Conservation (phyloP, 148 eudicot species). For the Pharnaceum exiguum region DNA sequence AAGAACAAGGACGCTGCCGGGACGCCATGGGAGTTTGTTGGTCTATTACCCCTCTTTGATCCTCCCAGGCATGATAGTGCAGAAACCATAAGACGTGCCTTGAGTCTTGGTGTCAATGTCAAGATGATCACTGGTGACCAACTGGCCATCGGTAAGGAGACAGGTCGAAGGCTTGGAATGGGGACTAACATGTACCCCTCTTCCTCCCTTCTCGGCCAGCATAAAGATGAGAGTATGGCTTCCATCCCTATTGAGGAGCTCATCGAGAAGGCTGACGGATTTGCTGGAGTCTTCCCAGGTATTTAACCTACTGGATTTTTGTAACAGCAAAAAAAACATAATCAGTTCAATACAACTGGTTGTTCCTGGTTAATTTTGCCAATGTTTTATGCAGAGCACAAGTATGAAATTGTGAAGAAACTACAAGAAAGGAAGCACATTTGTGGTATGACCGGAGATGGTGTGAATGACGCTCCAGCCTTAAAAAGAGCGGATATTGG, state of each 20-base stretch:
- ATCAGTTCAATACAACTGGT: too few relatives aligned
- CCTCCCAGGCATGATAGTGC: conserved; percentile 90
- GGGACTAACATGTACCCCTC: conserved; percentile 88
- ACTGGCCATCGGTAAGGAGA: conserved; percentile 78
- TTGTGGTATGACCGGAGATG: conserved; percentile 87
- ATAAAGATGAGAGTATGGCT: conserved; percentile 51
- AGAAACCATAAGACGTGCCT: conserved; percentile 72
- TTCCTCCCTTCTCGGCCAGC: conserved; percentile 68
- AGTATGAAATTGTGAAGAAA: conserved; percentile 84
- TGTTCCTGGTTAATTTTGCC: not conserved
- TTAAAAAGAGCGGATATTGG: conserved; percentile 77
- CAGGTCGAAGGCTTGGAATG: conserved; percentile 83
- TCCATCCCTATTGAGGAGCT: conserved; percentile 67
- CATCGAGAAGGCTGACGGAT: conserved; percentile 78
- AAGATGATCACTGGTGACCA: conserved; percentile 95
- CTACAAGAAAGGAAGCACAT: conserved; percentile 77
- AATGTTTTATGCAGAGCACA: conserved; percentile 48
- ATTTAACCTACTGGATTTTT: not conserved
- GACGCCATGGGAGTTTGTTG: conserved; percentile 64
- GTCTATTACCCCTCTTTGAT: conserved; percentile 70
- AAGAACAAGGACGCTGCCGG: conserved; percentile 71
- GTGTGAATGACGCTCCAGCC: conserved; percentile 84
- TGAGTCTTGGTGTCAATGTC: conserved; percentile 80
- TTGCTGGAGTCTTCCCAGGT: conserved; percentile 92
- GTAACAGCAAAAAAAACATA: not conserved